phyloP scores from a whole-genome alignment of 805 yeast genomes.

The Saturnispora sanitii region DNA sequence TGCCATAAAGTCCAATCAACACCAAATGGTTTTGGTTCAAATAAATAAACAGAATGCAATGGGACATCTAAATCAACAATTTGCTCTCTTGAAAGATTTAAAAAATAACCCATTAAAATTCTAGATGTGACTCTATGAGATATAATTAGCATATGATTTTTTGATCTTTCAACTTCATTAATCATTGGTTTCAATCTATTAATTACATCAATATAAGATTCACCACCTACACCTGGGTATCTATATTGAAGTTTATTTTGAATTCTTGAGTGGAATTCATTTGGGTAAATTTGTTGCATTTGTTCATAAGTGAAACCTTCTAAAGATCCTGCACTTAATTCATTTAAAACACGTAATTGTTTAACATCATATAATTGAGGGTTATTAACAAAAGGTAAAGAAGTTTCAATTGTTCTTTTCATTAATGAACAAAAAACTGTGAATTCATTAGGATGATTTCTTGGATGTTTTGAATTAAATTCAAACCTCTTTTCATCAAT shows the following conservation, averaged over 20 bases:
- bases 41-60: constrained; percentile 76
- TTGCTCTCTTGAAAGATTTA: constrained; percentile 69
- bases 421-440: constrained; percentile 87
- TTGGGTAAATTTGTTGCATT: constrained; percentile 61
- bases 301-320: constrained; percentile 92
- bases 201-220: constrained; percentile 87
- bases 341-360: constrained; percentile 89
- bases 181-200: constrained; percentile 83
- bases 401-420: constrained; percentile 67
- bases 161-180: constrained; percentile 85
- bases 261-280: constrained; percentile 69
- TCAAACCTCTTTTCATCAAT: constrained; percentile 60
- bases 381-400: constrained; percentile 63
- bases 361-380: constrained; percentile 51
- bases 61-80: constrained; percentile 92
- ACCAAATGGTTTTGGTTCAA: constrained; percentile 92
- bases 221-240: constrained; percentile 97
- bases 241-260: constrained; percentile 74
- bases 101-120: constrained; percentile 76
- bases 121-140: constrained; percentile 90
- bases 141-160: constrained; percentile 72
- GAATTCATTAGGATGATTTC: constrained; percentile 36
- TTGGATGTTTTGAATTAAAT: constrained; percentile 55
- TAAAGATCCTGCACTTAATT: constrained; percentile 83
- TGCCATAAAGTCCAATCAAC: constrained; percentile 89